Percentiles rank a stretch among this genome's conserved stretches.
These are phyloP conservation scores for Penicillium pancosmium DNA, from an alignment of 495 filamentous ascomycete genomes.

Conservation along the genomic window DNA sequence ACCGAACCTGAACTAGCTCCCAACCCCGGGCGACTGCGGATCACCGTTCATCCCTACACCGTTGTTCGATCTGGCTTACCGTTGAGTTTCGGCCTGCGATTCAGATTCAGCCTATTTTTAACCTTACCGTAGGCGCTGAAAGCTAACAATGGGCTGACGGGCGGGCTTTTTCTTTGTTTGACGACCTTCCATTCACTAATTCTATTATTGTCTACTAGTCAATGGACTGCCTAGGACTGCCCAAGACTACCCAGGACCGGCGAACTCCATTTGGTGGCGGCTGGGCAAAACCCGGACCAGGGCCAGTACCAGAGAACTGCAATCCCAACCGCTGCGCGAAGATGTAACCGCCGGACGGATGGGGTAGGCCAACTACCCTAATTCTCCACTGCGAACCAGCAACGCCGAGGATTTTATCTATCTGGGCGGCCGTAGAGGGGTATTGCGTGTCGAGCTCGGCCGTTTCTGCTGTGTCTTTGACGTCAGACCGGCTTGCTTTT, in stretches of 20 bases:
- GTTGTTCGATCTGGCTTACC: background rate
- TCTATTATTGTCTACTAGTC: background rate
- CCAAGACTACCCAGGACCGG: background rate
- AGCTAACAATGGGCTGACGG: background rate
- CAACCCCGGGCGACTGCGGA: constrained; percentile 22
- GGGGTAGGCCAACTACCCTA: background rate
- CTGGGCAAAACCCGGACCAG: too few relatives aligned
- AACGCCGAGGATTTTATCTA: background rate
- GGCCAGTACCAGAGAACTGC: too few relatives aligned
- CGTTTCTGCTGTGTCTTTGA: constrained; percentile 22
- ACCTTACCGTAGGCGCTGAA: background rate
- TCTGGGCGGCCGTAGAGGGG: background rate
- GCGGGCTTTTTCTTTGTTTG: background rate
- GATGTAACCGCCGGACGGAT: constrained; percentile 3
- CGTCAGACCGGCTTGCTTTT: constrained; percentile 27
- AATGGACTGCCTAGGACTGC: background rate
- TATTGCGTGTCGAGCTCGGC: constrained; percentile 1
- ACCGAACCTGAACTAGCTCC: background rate
- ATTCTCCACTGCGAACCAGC: background rate
- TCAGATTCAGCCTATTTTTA: constrained; percentile 4
- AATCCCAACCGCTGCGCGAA: background rate
- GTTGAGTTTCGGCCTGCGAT: constrained; percentile 3
- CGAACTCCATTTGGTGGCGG: background rate
- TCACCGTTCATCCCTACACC: constrained; percentile 8
- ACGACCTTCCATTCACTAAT: background rate